phyloP scores from a whole-genome alignment of 176 grass and related monocot genomes.

The Oryza glaberrima region DNA sequence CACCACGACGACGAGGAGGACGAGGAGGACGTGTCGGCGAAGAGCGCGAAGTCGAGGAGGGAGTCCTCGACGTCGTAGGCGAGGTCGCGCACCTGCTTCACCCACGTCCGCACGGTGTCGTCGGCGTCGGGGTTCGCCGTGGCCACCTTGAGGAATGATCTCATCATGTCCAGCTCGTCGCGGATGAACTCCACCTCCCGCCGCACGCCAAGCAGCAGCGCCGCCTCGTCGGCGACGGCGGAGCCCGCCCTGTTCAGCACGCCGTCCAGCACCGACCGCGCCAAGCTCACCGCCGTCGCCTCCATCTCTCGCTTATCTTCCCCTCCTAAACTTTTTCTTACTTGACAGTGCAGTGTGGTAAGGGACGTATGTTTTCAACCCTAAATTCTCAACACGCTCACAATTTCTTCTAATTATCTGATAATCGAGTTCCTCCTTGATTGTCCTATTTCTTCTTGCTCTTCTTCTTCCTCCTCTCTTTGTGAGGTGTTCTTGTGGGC shows the following conservation, averaged over 20 bases:
- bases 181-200: conserved; percentile 47
- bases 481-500: not conserved
- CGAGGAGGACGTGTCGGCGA: not conserved
- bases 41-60: conserved; percentile 30
- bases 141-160: conserved; percentile 24
- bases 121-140: not conserved
- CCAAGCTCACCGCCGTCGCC: conserved; percentile 45
- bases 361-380: no score
- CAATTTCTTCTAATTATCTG: no score
- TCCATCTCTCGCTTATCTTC: conserved; percentile 11
- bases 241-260: conserved; percentile 33
- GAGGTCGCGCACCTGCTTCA: conserved; percentile 48
- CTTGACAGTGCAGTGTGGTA: no score
- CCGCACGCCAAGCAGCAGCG: conserved; percentile 23
- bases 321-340: no score
- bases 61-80: conserved; percentile 51
- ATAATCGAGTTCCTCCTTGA: no score
- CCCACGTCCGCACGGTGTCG: conserved; percentile 35
- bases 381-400: no score
- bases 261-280: conserved; percentile 45
- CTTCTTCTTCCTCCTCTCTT: no score
- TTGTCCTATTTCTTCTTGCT: no score
- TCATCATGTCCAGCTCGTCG: conserved; percentile 48
- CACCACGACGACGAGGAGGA: not conserved
- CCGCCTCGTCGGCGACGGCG: conserved; percentile 39